A percentile compares a stretch with the other conserved stretches of the same genome.
phyloP scores from a whole-genome alignment of 2,329 filamentous ascomycete species.

The Amauroascus verrucosus region DNA sequence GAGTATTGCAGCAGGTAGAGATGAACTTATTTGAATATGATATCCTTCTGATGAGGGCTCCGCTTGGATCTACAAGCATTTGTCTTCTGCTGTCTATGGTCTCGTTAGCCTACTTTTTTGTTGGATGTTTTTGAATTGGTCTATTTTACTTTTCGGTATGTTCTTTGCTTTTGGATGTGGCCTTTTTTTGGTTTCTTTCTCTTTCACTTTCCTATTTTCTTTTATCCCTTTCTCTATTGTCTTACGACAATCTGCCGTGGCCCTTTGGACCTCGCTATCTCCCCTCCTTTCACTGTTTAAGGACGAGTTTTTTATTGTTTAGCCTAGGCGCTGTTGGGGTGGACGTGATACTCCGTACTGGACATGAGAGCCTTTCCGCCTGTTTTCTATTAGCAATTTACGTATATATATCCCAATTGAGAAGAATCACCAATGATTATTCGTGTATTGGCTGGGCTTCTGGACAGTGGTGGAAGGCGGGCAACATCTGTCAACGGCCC shows the following conservation, averaged over 20 bases:
- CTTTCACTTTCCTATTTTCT: too few relatives aligned
- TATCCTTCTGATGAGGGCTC: neutral
- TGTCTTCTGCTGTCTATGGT: neutral
- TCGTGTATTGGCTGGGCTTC: too few relatives aligned
- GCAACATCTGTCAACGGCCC: too few relatives aligned
- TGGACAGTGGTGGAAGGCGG: too few relatives aligned
- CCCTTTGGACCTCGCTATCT: too few relatives aligned
- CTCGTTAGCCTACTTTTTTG: neutral
- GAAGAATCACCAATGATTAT: too few relatives aligned
- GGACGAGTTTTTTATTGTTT: neutral
- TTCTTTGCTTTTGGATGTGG: neutral
- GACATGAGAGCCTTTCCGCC: neutral
- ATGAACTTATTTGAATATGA: conserved; percentile 52
- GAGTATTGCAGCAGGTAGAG: conserved; percentile 64
- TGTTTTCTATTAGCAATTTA: neutral
- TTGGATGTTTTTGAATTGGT: neutral
- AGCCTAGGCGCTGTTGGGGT: conserved; percentile 5
- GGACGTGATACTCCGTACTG: neutral
- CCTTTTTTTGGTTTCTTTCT: neutral
- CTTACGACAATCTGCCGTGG: too few relatives aligned
- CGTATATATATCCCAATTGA: neutral
- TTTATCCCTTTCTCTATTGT: too few relatives aligned
- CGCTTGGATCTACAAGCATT: neutral
- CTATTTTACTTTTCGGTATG: neutral
- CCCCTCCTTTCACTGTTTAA: neutral